Base-by-base conservation (phyloP, 1,284 basidiomycete genomes). In the Hypsizygus ulmarius region DNA sequence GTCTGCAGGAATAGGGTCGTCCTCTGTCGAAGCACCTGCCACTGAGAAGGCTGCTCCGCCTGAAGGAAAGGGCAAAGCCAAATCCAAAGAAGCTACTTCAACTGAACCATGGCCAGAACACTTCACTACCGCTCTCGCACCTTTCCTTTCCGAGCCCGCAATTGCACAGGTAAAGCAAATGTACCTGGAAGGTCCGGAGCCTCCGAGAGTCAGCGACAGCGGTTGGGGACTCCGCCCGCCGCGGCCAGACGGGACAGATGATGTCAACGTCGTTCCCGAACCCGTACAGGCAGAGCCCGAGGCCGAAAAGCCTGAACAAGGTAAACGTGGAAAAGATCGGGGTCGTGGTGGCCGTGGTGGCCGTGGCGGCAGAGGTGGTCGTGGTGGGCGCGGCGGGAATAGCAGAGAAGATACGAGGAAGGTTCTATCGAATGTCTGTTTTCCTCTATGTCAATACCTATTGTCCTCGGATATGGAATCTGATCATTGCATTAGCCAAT, bases 401-500 rank as follows among this genome's bases (percentile, higher is more conserved):
- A 72, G 79, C 47, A 66, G 70, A 47, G 82, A 82, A 58, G 91
- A 93, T 58, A 67, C 72, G 51, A 75, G 90, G 52, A 87, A 81
- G 63, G 86, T 95, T 34, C 50, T 90, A 33, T 90, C 92, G 29
- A 80, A 92, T 68, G 91, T 93, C 60, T 60, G 79, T 79, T 46
- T 57, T 47, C 48, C 41, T 37, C 44, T 47, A 47, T 55, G 40
- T 45, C 47, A 39, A 50, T 58, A 47, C 44, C 57, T 50, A 58
- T 52, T 62, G 56, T 39, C 40, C 42, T 38, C 35, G 36, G 35
- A 38, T 30, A 55, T 47, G 41, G 52, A 39, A n/a, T 44, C 45
- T 54, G 41, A 55, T 56, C 11, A 25, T 47, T 35, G 25, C 15
- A 42, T 38, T 65, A 96, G 88, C 83, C 89, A 7, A 92, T 99